Base-by-base conservation (phyloP, 164 flowering plant species). In the Pachysandra terminalis region DNA sequence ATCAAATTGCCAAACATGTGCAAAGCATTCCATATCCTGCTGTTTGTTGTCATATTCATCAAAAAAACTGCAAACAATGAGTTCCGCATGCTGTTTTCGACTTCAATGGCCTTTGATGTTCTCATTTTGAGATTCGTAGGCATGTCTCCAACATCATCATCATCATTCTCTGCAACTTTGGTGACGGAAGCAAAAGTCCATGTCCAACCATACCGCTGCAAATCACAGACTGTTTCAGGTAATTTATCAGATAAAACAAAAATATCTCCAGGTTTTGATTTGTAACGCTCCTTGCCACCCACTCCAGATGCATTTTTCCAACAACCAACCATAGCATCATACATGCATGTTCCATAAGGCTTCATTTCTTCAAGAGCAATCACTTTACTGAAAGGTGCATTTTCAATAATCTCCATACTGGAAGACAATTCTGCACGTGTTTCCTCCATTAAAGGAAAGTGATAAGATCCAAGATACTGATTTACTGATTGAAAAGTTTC, bases 181-280 rank as follows among this genome's bases (percentile, higher is more conserved):
- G 65, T 72, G 27, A 81, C 86, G 8, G 60, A 28, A 22, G 82
- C 85, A 68, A 84, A 78, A 57, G 71, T 61, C 79, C 85, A 87
- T 5, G 35, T 68, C 62, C 75, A 64, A 13, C 82, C 84, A 6
- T 45, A 49, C 21, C 76, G 63, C 35, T 62, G 45, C 10, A 40
- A 40, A 40, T 40, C 45, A 40, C 7, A 40, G 10, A 40, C 45
- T 5, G 45, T 40, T 79, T 81, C 84, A 19, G 88, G 95, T 59
- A 74, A 82, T 6, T 51, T 72, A 63, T 79, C 78, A 17, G 90
- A 63, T 3, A 92, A 17, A 59, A 84, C 48, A 19, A 86, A 72
- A n/a, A 92, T 21, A 80, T 91, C 96, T 5, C 87, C 87, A 27
- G 79, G 82, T 75, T 75, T 68, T 16, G 89, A 78, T 72, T 72